Evolutionary conservation across 495 filamentous ascomycete genomes (phyloP).

Genomic region (Aspergillus bertholletiae): DNA sequence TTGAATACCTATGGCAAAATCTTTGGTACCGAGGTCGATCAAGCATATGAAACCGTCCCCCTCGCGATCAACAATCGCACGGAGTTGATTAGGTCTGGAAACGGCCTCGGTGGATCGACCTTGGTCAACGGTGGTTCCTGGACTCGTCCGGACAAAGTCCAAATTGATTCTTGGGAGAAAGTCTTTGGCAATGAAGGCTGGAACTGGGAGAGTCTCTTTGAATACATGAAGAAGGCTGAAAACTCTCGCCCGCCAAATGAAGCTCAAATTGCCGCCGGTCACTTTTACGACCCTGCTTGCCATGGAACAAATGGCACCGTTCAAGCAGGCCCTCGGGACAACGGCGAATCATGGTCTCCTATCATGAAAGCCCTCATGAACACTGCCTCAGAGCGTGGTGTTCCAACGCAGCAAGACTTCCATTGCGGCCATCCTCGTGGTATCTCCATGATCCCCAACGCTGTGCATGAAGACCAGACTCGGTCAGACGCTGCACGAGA

Average conservation of each 20-base stretch:
- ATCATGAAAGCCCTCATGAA: slow-evolving; percentile 23
- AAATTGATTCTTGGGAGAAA: slow-evolving; percentile 50
- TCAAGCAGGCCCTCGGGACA: slow-evolving; percentile 19
- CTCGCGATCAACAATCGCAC: slow-evolving; percentile 17
- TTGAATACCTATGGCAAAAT: slow-evolving; percentile 34
- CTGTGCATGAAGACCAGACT: slow-evolving; percentile 17
- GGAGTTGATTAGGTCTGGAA: slow-evolving; percentile 19
- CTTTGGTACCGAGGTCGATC: slow-evolving; percentile 26
- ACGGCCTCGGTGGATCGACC: slow-evolving; percentile 51
- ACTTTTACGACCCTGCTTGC: slow-evolving; percentile 17
- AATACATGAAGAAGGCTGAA: slow-evolving; percentile 35
- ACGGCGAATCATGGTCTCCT: slow-evolving; percentile 14
- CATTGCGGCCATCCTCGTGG: slow-evolving; percentile 22
- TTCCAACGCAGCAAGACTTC: slow-evolving; percentile 19
- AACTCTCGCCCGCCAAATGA: slow-evolving; percentile 12
- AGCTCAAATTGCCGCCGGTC: slow-evolving; percentile 18
- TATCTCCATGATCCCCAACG: slow-evolving; percentile 28
- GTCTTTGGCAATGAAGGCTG: slow-evolving; percentile 47
- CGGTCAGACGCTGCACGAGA: slow-evolving; percentile 45
- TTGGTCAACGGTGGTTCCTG: slow-evolving; percentile 52
- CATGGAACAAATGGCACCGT: slow-evolving; percentile 24
- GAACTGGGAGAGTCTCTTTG: slow-evolving; percentile 47
- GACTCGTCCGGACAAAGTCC: slow-evolving; percentile 38
- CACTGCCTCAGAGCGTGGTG: slow-evolving; percentile 9
- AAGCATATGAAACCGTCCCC: slow-evolving; percentile 14